Percentiles rank a stretch among this genome's conserved stretches.
These are phyloP conservation scores for Polytrichum formosum DNA, from an alignment of 225 moss, liverwort and hornwort genomes.

Conservation along the genomic window DNA sequence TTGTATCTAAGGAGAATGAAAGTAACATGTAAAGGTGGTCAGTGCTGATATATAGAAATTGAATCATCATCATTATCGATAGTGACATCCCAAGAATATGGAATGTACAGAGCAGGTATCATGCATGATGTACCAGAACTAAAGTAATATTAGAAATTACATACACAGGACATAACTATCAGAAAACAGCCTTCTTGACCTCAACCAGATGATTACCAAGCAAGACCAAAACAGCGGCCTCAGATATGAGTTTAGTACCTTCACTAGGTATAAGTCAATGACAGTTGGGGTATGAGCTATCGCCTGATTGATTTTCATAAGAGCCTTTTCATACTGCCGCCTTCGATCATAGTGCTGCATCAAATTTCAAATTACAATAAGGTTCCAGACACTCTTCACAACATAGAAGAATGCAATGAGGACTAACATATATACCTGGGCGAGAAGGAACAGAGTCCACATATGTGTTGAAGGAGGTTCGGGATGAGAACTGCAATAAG, in stretches of 20 bases:
- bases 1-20: too few species aligned
- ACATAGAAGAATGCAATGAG: too few species aligned
- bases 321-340: conserved; percentile 66
- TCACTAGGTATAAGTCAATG: conserved; percentile 92
- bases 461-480: conserved; percentile 88
- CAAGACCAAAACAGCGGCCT: neutral
- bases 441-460: conserved; percentile 95
- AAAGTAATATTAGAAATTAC: too few species aligned
- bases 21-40: too few species aligned
- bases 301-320: conserved; percentile 74
- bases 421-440: conserved; percentile 45
- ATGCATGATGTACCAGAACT: too few species aligned
- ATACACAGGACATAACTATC: neutral
- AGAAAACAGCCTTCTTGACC: neutral
- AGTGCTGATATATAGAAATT: too few species aligned
- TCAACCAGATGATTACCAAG: neutral
- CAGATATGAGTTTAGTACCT: conserved; percentile 30
- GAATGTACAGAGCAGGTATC: too few species aligned
- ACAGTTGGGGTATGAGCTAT: conserved; percentile 89
- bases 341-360: conserved; percentile 79
- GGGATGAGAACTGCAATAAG: conserved; percentile 39
- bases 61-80: too few species aligned
- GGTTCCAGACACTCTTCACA: conserved; percentile 4
- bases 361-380: conserved; percentile 14
- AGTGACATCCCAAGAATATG: too few species aligned